Conservation (phyloP, 257 asterid species). For the Salvia hispanica region DNA sequence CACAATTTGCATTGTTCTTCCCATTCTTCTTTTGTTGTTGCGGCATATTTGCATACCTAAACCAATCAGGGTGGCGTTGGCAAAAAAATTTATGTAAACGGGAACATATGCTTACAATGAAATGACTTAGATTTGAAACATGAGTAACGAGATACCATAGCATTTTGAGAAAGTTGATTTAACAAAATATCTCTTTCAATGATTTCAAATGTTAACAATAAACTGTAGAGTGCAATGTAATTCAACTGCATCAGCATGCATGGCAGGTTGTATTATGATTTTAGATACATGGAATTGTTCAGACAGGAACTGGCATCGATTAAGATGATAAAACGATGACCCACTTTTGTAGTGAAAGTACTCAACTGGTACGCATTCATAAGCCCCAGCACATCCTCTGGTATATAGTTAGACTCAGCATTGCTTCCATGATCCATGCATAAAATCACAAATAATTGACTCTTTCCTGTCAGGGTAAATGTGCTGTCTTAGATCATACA, state of each 20-base stretch:
- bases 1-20: conserved; percentile 91
- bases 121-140: background rate
- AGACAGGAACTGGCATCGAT: background rate
- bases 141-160: background rate
- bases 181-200: background rate
- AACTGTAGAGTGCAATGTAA: background rate
- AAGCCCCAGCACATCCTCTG: conserved; percentile 61
- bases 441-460: conserved; percentile 61
- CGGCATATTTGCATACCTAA: conserved; percentile 86
- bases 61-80: conserved; percentile 20
- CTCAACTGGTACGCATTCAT: conserved; percentile 83
- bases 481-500: conserved; percentile 18
- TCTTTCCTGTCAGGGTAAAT: conserved; percentile 53
- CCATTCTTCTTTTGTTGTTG: conserved; percentile 93
- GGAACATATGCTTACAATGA: background rate
- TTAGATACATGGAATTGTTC: background rate
- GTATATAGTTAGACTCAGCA: conserved; percentile 44
- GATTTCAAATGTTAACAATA: background rate
- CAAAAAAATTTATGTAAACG: conserved; percentile 12
- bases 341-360: conserved; percentile 81
- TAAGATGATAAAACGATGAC: conserved; percentile 46
- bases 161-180: background rate
- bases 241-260: conserved; percentile 1
- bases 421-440: conserved; percentile 52
- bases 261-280: conserved; percentile 3